Conservation (phyloP, 768 basidiomycete genomes). For the Kwoniella dejecticola region DNA sequence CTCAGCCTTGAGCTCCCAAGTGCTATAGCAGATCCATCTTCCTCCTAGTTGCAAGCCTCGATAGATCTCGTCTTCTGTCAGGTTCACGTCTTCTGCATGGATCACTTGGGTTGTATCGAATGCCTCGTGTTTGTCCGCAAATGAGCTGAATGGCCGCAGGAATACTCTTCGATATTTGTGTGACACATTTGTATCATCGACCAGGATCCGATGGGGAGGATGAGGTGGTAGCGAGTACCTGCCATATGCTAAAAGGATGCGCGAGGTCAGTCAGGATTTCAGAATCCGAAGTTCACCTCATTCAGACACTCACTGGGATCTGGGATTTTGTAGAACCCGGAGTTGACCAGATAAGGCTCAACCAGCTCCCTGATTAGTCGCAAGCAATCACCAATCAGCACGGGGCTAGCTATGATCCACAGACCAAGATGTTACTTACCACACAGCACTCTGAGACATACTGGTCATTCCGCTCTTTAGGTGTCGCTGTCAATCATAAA, state of each 20-base stretch:
- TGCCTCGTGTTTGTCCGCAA: conserved; percentile 28
- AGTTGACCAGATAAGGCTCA: conserved; percentile 46
- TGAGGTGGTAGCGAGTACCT: conserved; percentile 52
- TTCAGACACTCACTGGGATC: conserved; percentile 49
- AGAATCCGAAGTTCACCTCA: background rate
- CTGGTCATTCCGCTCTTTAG: too few species aligned
- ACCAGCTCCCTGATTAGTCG: conserved; percentile 46
- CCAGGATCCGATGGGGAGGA: conserved; percentile 43
- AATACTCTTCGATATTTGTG: conserved; percentile 51
- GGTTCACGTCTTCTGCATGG: conserved; percentile 49
- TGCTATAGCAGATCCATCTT: conserved; percentile 56
- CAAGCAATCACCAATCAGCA: background rate
- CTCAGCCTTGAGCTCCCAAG: conserved; percentile 47
- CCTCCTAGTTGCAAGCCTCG: conserved; percentile 36
- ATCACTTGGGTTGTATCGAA: conserved; percentile 48
- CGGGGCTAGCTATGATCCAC: background rate
- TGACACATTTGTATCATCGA: conserved; percentile 41
- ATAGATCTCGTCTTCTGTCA: conserved; percentile 48
- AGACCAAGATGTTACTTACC: conserved; percentile 22
- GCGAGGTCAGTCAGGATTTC: background rate
- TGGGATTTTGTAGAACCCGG: conserved; percentile 47
- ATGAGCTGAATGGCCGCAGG: conserved; percentile 36
- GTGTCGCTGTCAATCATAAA: too few species aligned
- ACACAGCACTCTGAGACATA: conserved; percentile 34
- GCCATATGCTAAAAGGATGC: conserved; percentile 48